Percentiles rank a stretch among this genome's conserved stretches.
These are phyloP conservation scores for Neurospora hispaniola DNA, from an alignment of 495 filamentous ascomycete species.

Conservation along the genomic window DNA sequence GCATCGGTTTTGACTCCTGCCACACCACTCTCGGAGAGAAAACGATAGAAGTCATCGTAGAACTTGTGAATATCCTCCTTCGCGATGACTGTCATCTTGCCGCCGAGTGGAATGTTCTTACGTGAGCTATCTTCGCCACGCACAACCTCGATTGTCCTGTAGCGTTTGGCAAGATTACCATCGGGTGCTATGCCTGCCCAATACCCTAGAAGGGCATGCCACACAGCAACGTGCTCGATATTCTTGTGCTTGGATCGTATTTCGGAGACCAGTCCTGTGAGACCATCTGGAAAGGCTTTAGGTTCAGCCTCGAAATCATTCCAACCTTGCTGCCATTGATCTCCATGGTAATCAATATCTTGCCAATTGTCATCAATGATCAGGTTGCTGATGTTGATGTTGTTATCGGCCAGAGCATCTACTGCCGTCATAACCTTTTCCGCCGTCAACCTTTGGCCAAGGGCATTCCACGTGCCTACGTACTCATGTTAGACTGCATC, in stretches of 20 bases:
- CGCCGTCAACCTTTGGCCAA: constrained; percentile 74
- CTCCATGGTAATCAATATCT: constrained; percentile 45
- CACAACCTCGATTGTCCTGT: constrained; percentile 61
- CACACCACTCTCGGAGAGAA: constrained; percentile 56
- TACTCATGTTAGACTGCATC: background rate
- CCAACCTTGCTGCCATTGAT: constrained; percentile 44
- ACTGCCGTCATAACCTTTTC: constrained; percentile 69
- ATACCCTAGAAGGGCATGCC: constrained; percentile 93
- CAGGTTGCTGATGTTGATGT: constrained; percentile 66
- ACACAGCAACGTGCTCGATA: constrained; percentile 80
- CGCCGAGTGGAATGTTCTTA: constrained; percentile 43
- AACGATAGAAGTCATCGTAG: constrained; percentile 87
- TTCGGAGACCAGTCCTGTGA: constrained; percentile 53
- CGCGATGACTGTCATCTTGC: constrained; percentile 62
- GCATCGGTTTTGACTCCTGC: constrained; percentile 85
- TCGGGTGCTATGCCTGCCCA: constrained; percentile 78
- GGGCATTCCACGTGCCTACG: constrained; percentile 79
- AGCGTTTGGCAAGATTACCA: constrained; percentile 61
- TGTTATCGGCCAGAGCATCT: constrained; percentile 54
- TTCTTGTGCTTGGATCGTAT: constrained; percentile 62
- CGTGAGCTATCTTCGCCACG: constrained; percentile 39
- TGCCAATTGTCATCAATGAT: constrained; percentile 99
- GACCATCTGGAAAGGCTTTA: constrained; percentile 66
- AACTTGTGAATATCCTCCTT: constrained; percentile 58
- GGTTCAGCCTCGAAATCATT: constrained; percentile 76